phyloP scores from a whole-genome alignment of 495 filamentous ascomycete species.

The Penicillium canescens region DNA sequence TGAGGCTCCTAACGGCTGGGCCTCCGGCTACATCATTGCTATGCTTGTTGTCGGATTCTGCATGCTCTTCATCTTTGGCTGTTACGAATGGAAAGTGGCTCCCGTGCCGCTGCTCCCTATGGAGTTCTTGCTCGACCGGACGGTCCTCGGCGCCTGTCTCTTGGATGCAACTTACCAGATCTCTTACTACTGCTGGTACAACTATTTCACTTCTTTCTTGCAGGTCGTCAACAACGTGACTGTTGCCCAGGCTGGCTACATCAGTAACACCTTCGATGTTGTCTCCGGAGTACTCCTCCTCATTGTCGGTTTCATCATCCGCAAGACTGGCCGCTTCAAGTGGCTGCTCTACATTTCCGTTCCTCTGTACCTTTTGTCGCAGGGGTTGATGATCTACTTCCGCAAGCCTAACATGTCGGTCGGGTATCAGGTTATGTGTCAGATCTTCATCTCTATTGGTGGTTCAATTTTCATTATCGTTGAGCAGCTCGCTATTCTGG shows the following conservation, averaged over 20 bases:
- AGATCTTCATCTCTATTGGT: constrained; percentile 65
- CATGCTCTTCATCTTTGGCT: constrained; percentile 48
- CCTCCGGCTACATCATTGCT: constrained; percentile 43
- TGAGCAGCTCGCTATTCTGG: constrained; percentile 64
- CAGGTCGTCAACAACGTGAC: constrained; percentile 62
- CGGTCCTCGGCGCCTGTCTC: constrained; percentile 56
- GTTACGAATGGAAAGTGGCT: constrained; percentile 53
- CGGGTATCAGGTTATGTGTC: constrained; percentile 65
- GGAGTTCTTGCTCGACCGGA: constrained; percentile 44
- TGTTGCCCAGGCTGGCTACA: constrained; percentile 50
- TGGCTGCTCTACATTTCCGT: constrained; percentile 52
- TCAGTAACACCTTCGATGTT: constrained; percentile 46
- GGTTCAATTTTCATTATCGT: constrained; percentile 56
- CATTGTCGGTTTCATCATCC: constrained; percentile 49
- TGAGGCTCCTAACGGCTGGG: constrained; percentile 37
- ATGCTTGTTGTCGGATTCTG: constrained; percentile 53
- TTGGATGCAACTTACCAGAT: constrained; percentile 52
- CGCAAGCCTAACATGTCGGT: constrained; percentile 52
- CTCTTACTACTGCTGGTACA: constrained; percentile 33
- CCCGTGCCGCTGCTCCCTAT: constrained; percentile 52
- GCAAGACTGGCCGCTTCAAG: constrained; percentile 49
- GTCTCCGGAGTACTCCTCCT: constrained; percentile 38
- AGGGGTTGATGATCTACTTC: constrained; percentile 60
- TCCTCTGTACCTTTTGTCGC: constrained; percentile 51
- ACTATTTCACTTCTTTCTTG: constrained; percentile 61